Evolutionary conservation across 1,284 basidiomycete genomes (phyloP).

Genomic region (Marasmius oreades): DNA sequence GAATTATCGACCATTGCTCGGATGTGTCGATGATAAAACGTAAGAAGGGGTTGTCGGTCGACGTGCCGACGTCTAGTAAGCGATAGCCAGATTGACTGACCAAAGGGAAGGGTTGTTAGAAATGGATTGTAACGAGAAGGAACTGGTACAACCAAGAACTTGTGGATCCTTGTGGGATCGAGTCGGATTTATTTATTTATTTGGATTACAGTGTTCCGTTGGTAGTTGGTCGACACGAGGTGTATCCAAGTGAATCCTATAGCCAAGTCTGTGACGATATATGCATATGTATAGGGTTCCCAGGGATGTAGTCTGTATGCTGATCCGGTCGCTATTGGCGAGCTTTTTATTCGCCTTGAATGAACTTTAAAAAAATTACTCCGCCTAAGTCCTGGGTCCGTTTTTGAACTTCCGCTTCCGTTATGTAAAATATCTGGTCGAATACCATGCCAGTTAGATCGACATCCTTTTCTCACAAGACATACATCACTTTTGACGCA

Average conservation of each 20-base stretch:
- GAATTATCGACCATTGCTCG: conserved; percentile 9
- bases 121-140: conserved; percentile 13
- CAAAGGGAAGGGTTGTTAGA: conserved; percentile 11
- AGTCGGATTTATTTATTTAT: conserved; percentile 24
- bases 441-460: too few species aligned
- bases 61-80: too few species aligned
- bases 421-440: too few species aligned
- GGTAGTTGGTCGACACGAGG: not conserved
- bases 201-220: not conserved
- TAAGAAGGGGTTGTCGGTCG: not conserved
- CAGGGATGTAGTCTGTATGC: not conserved
- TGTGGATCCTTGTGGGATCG: conserved; percentile 38
- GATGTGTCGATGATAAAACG: not conserved
- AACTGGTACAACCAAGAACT: conserved; percentile 12
- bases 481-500: too few species aligned
- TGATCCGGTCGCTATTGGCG: not conserved
- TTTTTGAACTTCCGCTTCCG: too few species aligned
- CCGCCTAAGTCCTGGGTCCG: too few species aligned
- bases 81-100: not conserved
- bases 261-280: not conserved
- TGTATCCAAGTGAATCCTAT: not conserved
- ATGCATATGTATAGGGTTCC: not conserved
- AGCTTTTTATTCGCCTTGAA: not conserved
- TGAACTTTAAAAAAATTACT: not conserved
- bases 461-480: too few species aligned